A percentile compares a stretch with the other conserved stretches of the same genome.
These are phyloP conservation scores for Ceratobasidium sp. DNA, from an alignment of 1,284 basidiomycete species.

Conservation along the genomic window DNA sequence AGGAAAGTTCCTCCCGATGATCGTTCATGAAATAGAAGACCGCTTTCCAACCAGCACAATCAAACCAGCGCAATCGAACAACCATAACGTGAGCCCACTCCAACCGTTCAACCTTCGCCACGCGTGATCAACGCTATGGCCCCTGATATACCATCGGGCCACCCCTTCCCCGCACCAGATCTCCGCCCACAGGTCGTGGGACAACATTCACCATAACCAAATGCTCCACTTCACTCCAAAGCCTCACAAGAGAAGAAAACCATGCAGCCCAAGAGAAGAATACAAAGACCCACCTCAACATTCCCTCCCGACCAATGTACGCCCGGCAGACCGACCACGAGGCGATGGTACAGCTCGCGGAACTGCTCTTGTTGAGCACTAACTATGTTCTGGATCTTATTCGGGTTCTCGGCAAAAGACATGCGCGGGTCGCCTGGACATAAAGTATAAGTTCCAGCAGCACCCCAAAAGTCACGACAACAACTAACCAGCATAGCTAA, in stretches of 20 bases:
- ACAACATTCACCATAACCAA: conserved; percentile 13
- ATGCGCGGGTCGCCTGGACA: conserved; percentile 88
- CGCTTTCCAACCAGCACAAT: too few species aligned
- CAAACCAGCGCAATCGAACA: neutral
- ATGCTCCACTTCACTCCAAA: neutral
- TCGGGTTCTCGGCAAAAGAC: conserved; percentile 90
- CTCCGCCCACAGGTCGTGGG: conserved; percentile 11
- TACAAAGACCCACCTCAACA: conserved; percentile 32
- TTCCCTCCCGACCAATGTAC: conserved; percentile 72
- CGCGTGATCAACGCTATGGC: neutral
- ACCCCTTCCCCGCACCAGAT: neutral
- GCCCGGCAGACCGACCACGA: conserved; percentile 81
- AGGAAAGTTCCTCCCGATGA: neutral
- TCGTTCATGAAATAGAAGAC: too few species aligned
- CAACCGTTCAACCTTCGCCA: conserved; percentile 5
- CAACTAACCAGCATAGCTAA: conserved; percentile 75
- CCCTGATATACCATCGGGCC: conserved; percentile 43
- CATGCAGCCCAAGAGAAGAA: conserved; percentile 53
- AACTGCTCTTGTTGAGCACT: conserved; percentile 86
- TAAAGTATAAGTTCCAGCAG: neutral
- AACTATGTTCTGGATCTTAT: conserved; percentile 96
- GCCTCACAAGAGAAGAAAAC: conserved; percentile 36
- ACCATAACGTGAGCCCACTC: conserved; percentile 23
- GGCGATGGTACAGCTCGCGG: conserved; percentile 85
- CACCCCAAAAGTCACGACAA: too few species aligned